Base-by-base conservation (phyloP, 345 rosid genomes). In the Abelmoschus esculentus region DNA sequence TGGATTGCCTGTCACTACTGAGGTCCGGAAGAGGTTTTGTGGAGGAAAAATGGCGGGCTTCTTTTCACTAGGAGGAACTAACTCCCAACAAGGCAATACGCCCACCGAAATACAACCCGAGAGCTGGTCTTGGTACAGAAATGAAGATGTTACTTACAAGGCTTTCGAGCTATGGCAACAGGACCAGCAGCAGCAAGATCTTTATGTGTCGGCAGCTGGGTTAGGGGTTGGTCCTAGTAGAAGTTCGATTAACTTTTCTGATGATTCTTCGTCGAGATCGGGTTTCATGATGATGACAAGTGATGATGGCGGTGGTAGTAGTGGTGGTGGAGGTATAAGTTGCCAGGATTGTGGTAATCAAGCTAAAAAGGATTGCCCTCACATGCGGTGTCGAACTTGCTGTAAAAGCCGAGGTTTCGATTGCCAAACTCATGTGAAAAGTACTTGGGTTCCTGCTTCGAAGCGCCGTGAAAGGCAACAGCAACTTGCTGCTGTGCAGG, bases 341-440 rank as follows among this genome's bases (percentile, higher is more conserved):
- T 90, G 96, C 79, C 88, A 87, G 58, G 96, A 90, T 70, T 90
- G 96, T 71, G 96, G 96, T 31, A 90, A 90, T 81, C 96, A 90
- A 80, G 93, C 96, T 14, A 90, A 90, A 83, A 90, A 90, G 74
- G 96, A 85, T 40, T 90, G 96, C 71, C 29, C 58, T 14, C 90
- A 90, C 81, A 80, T 84, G 90, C 79, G 96, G 73, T 90, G 96
- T 70, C 73, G 96, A 67, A 86, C 91, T 64, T 90, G 96, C 69
- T 90, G 96, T 71, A 88, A 88, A 78, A 90, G 91, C 76, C 87
- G 89, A 18, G 93, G 93, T 34, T 90, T 86, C 3, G 89, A 85
- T 13, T 90, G 96, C 79, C 82, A 84, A 15, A 90, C 96, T 61
- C 96, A 90, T 76, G 85, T 90, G 11, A 90, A 83, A 76, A 88